phyloP scores from a whole-genome alignment of 2,329 filamentous ascomycete genomes.

The Stachybotrys chartarum region DNA sequence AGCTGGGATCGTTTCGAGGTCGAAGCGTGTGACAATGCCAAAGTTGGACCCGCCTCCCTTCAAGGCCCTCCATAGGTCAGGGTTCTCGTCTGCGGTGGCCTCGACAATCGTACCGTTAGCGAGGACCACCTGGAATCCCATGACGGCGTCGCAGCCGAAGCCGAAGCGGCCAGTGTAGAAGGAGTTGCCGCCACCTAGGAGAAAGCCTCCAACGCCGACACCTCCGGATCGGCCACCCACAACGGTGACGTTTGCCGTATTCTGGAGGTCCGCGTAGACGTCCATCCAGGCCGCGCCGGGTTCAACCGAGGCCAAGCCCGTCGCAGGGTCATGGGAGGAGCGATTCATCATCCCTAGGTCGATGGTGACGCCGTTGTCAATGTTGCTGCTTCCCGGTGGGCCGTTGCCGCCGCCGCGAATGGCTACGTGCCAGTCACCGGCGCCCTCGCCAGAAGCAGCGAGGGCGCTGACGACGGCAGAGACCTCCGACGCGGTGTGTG shows the following conservation, averaged over 20 bases:
- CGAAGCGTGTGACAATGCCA: slow-evolving; percentile 22
- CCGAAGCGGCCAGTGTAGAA: neutral
- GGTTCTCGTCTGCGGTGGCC: slow-evolving; percentile 10
- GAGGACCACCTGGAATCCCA: neutral
- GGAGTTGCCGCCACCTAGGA: slow-evolving; percentile 3
- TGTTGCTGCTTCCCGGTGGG: slow-evolving; percentile 32
- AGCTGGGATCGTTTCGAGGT: slow-evolving; percentile 2
- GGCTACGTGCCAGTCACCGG: slow-evolving; percentile 30
- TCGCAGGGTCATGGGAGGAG: slow-evolving; percentile 6
- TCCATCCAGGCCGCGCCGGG: slow-evolving; percentile 6
- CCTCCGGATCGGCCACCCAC: slow-evolving; percentile 1
- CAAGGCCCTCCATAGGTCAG: slow-evolving; percentile 34
- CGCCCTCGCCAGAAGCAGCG: slow-evolving; percentile 7
- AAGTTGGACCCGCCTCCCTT: slow-evolving; percentile 40
- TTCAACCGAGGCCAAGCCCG: slow-evolving; percentile 4
- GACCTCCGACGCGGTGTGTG: slow-evolving; percentile 13
- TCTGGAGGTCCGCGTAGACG: slow-evolving; percentile 6
- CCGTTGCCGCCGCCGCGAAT: slow-evolving; percentile 44
- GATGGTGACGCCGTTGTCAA: slow-evolving; percentile 34
- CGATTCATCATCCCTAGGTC: slow-evolving; percentile 25
- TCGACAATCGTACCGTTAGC: neutral
- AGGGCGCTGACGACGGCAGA: slow-evolving; percentile 9
- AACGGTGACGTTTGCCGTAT: slow-evolving; percentile 1
- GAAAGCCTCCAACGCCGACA: slow-evolving; percentile 2
- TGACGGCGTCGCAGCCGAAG: neutral